These are phyloP conservation scores for Tillandsia fasciculata DNA, from an alignment of 176 grass and related monocot genomes.

Conservation along the genomic window DNA sequence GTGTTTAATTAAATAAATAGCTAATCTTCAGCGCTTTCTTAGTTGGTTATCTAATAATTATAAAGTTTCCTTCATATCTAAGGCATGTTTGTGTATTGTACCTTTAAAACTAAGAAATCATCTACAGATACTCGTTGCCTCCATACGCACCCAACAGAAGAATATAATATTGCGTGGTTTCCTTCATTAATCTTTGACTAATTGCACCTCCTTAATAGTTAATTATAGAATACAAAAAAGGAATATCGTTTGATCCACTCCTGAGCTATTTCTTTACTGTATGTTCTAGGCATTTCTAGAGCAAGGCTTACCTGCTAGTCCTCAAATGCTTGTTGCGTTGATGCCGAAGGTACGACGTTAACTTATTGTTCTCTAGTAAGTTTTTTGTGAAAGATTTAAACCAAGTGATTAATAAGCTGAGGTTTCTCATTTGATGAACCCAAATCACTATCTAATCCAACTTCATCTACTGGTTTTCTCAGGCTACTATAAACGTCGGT, in stretches of 20 bases:
- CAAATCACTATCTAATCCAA: neutral
- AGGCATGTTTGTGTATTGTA: conserved; percentile 21
- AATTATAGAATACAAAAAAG: conserved; percentile 19
- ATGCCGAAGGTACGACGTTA: conserved; percentile 68
- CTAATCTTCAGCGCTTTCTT: neutral
- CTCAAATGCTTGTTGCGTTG: conserved; percentile 69
- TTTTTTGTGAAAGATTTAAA: neutral
- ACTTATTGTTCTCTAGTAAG: conserved; percentile 7
- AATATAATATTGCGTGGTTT: conserved; percentile 2
- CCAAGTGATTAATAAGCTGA: neutral
- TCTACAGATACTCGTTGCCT: conserved; percentile 23
- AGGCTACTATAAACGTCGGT: conserved; percentile 74
- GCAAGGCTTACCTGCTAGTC: conserved; percentile 77
- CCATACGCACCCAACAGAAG: conserved; percentile 19
- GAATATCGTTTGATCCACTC: conserved; percentile 12
- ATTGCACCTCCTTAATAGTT: neutral
- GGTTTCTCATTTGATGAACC: neutral
- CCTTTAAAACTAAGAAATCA: neutral
- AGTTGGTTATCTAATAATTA: neutral
- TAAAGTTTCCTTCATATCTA: neutral
- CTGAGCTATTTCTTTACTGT: conserved; percentile 16
- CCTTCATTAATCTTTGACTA: conserved; percentile 17
- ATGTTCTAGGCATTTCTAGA: conserved; percentile 78
- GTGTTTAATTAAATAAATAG: neutral
- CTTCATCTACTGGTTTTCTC: conserved; percentile 8